phyloP scores from a whole-genome alignment of 495 filamentous ascomycete species.

The Lasiosphaeris hirsuta region DNA sequence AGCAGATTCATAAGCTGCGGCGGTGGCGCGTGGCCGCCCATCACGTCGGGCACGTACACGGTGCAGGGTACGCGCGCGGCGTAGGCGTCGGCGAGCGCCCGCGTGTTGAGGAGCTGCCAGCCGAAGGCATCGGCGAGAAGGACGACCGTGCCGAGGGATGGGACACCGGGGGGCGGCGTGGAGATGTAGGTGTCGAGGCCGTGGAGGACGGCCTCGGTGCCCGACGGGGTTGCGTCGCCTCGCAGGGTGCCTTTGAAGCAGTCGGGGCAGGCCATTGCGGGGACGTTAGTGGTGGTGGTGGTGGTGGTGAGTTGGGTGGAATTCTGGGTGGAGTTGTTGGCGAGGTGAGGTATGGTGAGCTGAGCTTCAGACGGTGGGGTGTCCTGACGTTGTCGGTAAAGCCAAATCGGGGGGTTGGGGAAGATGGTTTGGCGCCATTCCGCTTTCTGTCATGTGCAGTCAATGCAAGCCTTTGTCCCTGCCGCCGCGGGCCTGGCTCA shows the following conservation, averaged over 20 bases:
- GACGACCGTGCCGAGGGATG: constrained; percentile 48
- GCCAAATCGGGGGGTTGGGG: too few relatives aligned
- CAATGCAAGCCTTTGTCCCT: too few relatives aligned
- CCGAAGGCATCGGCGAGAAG: constrained; percentile 58
- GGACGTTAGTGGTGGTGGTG: neutral
- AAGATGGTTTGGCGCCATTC: too few relatives aligned
- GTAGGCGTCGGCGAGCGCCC: constrained; percentile 52
- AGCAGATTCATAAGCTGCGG: constrained; percentile 15
- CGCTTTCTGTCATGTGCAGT: too few relatives aligned
- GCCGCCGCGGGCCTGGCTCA: too few relatives aligned
- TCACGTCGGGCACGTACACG: constrained; percentile 59
- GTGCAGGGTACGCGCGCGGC: constrained; percentile 45
- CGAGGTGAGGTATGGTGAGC: neutral
- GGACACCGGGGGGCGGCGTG: constrained; percentile 27
- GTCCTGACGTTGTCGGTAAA: too few relatives aligned
- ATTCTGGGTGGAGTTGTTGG: neutral
- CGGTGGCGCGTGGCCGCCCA: constrained; percentile 45
- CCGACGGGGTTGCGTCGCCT: constrained; percentile 25
- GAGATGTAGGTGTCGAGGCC: constrained; percentile 50
- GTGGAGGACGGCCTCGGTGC: constrained; percentile 38
- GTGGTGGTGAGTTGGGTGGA: neutral
- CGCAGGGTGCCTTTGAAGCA: constrained; percentile 33
- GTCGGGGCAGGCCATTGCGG: constrained; percentile 18
- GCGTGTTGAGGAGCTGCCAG: constrained; percentile 53
- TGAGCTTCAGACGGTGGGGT: too few relatives aligned